A percentile compares a stretch with the other conserved stretches of the same genome.
Evolutionary conservation across 176 grass and related monocot genomes (phyloP).

Genomic region (Canna indica): DNA sequence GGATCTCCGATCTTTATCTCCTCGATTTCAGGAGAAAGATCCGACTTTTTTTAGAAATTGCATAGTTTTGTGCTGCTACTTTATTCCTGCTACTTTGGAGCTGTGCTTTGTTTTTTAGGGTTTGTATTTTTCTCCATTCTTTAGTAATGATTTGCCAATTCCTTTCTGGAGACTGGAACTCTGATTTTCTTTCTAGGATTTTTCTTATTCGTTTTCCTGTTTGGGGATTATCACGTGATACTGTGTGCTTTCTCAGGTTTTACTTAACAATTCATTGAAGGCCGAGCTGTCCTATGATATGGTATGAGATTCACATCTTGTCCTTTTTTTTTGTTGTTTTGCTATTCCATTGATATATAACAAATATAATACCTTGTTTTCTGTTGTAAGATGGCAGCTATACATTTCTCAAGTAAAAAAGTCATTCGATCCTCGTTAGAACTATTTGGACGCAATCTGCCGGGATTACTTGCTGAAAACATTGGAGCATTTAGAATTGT

Average conservation of each 20-base stretch:
- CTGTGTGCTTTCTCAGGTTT: background rate
- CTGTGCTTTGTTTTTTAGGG: too few relatives aligned
- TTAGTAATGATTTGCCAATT: background rate
- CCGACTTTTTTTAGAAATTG: too few relatives aligned
- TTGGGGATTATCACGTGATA: background rate
- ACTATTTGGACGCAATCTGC: background rate
- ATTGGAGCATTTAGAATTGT: background rate
- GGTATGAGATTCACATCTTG: background rate
- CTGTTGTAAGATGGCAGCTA: background rate
- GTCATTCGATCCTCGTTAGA: background rate
- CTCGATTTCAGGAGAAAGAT: too few relatives aligned
- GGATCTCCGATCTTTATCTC: too few relatives aligned
- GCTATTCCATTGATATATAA: background rate
- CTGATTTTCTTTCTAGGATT: background rate
- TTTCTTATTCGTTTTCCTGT: background rate
- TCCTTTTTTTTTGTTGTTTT: background rate
- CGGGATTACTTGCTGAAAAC: background rate
- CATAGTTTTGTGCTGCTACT: too few relatives aligned
- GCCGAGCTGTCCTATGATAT: background rate
- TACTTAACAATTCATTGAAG: background rate
- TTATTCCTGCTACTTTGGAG: too few relatives aligned
- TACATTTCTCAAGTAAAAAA: background rate
- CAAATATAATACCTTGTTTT: background rate
- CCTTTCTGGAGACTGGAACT: background rate
- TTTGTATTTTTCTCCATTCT: too few relatives aligned